Conservation (phyloP, 2,329 filamentous ascomycete species). For the Grosmannia serpens region DNA sequence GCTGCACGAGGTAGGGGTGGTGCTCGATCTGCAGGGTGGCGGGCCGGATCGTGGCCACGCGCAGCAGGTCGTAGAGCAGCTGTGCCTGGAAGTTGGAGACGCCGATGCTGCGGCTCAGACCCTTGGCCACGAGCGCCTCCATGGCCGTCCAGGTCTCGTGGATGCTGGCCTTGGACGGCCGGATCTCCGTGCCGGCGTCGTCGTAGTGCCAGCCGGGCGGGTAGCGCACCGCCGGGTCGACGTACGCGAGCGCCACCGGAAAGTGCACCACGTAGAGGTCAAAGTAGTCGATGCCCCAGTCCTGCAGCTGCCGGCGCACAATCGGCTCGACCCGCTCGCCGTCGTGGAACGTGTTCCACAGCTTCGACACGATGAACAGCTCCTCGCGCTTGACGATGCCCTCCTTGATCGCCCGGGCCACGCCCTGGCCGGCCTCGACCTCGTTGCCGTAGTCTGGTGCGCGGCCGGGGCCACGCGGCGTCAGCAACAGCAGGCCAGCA, state of each 20-base stretch:
- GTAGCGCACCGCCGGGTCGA: slow-evolving; percentile 68
- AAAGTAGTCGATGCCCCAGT: slow-evolving; percentile 83
- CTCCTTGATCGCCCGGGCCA: slow-evolving; percentile 69
- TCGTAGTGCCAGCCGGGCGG: slow-evolving; percentile 68
- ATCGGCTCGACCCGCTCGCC: slow-evolving; percentile 65
- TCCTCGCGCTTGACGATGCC: slow-evolving; percentile 74
- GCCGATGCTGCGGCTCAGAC: slow-evolving; percentile 62
- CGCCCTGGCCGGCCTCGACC: slow-evolving; percentile 63
- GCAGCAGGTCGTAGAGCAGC: slow-evolving; percentile 67
- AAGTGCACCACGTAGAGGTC: slow-evolving; percentile 87
- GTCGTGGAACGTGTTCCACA: slow-evolving; percentile 89
- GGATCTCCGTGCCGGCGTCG: slow-evolving; percentile 43
- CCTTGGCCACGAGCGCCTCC: slow-evolving; percentile 59
- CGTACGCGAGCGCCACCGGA: slow-evolving; percentile 75
- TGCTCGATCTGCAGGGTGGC: slow-evolving; percentile 81
- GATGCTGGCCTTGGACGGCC: slow-evolving; percentile 56
- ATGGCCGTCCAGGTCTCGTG: slow-evolving; percentile 76
- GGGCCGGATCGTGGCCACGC: slow-evolving; percentile 63
- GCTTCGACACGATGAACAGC: slow-evolving; percentile 85
- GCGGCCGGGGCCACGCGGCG: too few species aligned
- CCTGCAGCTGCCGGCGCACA: slow-evolving; percentile 61
- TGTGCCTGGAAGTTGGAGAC: slow-evolving; percentile 74
- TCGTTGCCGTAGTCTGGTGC: slow-evolving; percentile 72
- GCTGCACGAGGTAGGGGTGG: slow-evolving; percentile 78
- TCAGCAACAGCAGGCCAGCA: neutral